Evolutionary conservation across 805 yeast genomes (phyloP).

Genomic region (Yarrowia sp.): DNA sequence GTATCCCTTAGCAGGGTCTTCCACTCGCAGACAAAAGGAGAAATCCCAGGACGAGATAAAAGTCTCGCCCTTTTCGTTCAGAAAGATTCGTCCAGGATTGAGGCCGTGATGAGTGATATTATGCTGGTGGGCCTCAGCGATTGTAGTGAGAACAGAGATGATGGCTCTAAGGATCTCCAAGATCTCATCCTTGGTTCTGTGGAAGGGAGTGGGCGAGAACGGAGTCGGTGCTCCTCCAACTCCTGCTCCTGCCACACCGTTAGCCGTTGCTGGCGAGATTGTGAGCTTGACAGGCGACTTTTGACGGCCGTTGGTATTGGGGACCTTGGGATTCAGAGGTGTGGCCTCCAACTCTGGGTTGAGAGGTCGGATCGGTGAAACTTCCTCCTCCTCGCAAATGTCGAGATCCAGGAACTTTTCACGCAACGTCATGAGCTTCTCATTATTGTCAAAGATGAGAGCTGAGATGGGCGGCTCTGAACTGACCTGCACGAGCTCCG

Average conservation of each 20-base stretch:
- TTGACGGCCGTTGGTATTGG: neutral
- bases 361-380: constrained; percentile 26
- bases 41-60: constrained; percentile 60
- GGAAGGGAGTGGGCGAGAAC: constrained; percentile 27
- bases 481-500: constrained; percentile 41
- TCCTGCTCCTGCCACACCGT: constrained; percentile 3
- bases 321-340: neutral
- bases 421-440: constrained; percentile 42
- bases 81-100: constrained; percentile 52
- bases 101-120: constrained; percentile 60
- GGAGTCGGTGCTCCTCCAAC: constrained; percentile 21
- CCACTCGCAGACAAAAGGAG: constrained; percentile 53
- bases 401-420: constrained; percentile 41
- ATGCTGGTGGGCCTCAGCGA: constrained; percentile 51
- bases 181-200: constrained; percentile 42
- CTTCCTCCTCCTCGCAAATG: constrained; percentile 11
- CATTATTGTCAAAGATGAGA: constrained; percentile 42
- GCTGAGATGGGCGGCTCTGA: constrained; percentile 42
- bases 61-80: constrained; percentile 52
- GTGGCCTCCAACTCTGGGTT: constrained; percentile 3
- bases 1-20: constrained; percentile 55
- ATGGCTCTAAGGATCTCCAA: constrained; percentile 44
- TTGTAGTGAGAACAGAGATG: constrained; percentile 45
- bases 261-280: constrained; percentile 30
- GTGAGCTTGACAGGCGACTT: constrained; percentile 28